Conservation (phyloP, 495 filamentous ascomycete genomes). For the Bacidia gigantensis region DNA sequence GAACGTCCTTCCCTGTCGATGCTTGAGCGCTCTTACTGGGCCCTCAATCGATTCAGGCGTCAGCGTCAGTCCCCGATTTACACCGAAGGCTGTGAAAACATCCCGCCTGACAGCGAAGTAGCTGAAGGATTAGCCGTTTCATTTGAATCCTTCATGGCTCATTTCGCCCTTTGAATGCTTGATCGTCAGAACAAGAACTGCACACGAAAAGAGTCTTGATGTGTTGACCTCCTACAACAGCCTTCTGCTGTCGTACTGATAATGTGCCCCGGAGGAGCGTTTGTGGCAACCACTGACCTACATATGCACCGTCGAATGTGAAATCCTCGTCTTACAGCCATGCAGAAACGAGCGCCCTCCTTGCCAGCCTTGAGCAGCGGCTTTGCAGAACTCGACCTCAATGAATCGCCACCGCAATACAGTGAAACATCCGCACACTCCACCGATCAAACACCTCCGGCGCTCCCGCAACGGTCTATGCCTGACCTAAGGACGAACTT, state of each 20-base stretch:
- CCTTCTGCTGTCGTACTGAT: no score
- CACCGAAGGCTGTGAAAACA: background rate
- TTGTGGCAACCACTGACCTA: background rate
- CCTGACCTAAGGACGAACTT: slow-evolving; percentile 5
- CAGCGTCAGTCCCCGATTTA: no score
- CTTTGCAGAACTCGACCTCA: slow-evolving; percentile 13
- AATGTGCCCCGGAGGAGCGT: no score
- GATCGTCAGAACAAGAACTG: no score
- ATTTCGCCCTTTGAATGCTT: no score
- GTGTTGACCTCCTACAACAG: background rate
- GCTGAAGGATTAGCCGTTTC: background rate
- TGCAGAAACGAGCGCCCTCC: slow-evolving; percentile 15
- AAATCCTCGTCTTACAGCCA: background rate
- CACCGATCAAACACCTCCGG: background rate
- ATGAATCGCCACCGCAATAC: slow-evolving; percentile 5
- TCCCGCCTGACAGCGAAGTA: background rate
- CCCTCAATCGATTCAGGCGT: no score
- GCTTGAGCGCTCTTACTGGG: no score
- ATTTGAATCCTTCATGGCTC: no score
- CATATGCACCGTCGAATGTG: background rate
- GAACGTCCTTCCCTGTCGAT: no score
- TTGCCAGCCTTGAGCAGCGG: slow-evolving; percentile 14
- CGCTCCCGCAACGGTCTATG: background rate
- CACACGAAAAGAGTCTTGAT: background rate
- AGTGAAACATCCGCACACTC: slow-evolving; percentile 1